Conservation (phyloP, 139 green algal species). For the Auxenochlorella pyrenoidosa region DNA sequence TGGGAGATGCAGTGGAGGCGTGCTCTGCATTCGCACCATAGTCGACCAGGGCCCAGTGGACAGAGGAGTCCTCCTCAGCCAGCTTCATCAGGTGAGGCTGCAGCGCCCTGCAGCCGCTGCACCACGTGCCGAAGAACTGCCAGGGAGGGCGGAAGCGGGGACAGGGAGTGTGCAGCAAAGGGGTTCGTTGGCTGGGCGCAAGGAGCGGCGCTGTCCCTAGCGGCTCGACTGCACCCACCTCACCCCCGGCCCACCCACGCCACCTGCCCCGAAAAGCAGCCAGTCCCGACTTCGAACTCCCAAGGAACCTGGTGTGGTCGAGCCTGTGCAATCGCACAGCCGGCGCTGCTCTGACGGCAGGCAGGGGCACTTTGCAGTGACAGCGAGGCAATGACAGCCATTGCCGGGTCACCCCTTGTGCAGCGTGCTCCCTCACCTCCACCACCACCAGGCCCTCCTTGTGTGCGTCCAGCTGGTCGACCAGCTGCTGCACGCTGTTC, state of each 20-base stretch:
- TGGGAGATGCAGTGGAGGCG: too few species aligned
- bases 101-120: slow-evolving; percentile 85
- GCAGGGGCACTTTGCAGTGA: too few species aligned
- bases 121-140: slow-evolving; percentile 89
- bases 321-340: too few species aligned
- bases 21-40: not conserved
- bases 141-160: too few species aligned
- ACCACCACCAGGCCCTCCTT: slow-evolving; percentile 82
- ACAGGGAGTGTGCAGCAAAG: not conserved
- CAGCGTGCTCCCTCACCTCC: too few species aligned
- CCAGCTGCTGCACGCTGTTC: slow-evolving; percentile 77
- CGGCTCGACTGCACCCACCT: not conserved
- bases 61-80: slow-evolving; percentile 66
- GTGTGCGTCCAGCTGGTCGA: slow-evolving; percentile 67
- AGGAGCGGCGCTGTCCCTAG: not conserved
- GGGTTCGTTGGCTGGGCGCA: not conserved
- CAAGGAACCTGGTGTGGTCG: too few species aligned
- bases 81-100: slow-evolving; percentile 89
- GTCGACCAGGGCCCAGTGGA: slow-evolving; percentile 75
- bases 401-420: too few species aligned
- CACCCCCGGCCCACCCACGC: not conserved
- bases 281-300: too few species aligned
- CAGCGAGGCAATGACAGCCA: too few species aligned
- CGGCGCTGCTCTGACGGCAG: too few species aligned
- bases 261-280: too few species aligned